Evolutionary conservation across 768 basidiomycete species (phyloP), one percentile per base, ranked within the genome.

Genomic region (Tephrocybe sp.): DNA sequence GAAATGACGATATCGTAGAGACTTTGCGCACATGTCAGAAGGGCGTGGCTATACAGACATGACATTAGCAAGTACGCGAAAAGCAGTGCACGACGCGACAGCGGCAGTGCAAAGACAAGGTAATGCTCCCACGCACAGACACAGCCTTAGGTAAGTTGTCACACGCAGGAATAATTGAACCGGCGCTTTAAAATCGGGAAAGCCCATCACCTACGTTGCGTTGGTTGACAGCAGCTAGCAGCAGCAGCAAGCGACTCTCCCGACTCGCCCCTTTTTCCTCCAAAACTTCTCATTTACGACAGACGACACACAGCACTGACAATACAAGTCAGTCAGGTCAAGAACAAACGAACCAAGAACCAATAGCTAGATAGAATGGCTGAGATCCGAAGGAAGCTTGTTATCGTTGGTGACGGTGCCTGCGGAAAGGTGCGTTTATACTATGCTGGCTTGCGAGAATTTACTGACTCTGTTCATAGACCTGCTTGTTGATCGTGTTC

Each of bases 331-430:
- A 26, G 7, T 4, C 26, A 26, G 7, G 26, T 4, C 26, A 26
- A 26, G 26, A 26, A 26, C 26, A 7, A 3, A 26, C 7, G 3
- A 7, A 26, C 3, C 26, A 26, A 26, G 26, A 26, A 26, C 26
- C 26, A 36, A 23, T 38, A 23, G 22, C 32, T 47, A 40, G 49
- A 49, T 33, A 34, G 26, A 53, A 98, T 98, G 94, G 87, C 93
- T 68, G 95, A 97, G 79, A 96, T 98, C 73, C 84, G 95, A 75
- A 89, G 94, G 73, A 98, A 98, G 75, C 87, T 98, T 62, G 95
- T 98, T 70, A 97, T 98, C 71, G 95, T 98, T 60, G 95, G 95
- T 70, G 94, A 96, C 77, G 94, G 94, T 82, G 92, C 92, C 72
- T 95, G 92, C 63, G 92, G 92, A 75, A 93, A 94, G 89, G 89